These are phyloP conservation scores for Begonia loranthoides DNA, from an alignment of 306 rosid genomes.

Conservation along the genomic window DNA sequence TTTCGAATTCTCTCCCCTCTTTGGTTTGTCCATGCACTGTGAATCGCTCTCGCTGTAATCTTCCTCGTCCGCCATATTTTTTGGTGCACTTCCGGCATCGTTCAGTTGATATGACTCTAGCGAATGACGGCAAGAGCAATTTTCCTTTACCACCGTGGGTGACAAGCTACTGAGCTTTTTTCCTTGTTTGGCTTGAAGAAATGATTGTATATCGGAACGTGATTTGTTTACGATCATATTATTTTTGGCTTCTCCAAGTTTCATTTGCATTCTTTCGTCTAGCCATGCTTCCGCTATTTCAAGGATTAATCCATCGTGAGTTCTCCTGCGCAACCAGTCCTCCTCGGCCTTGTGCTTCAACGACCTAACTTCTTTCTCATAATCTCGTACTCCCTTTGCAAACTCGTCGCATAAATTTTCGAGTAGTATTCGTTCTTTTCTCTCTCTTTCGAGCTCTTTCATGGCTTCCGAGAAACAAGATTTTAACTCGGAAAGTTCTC, in stretches of 20 bases:
- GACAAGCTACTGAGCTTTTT: background rate
- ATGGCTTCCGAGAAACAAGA: constrained; percentile 36
- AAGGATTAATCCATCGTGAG: constrained; percentile 39
- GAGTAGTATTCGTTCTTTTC: constrained; percentile 45
- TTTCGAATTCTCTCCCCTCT: no score
- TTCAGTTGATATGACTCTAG: constrained; percentile 43
- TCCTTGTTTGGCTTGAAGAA: constrained; percentile 58
- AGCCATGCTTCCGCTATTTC: constrained; percentile 87
- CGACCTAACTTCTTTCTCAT: constrained; percentile 46
- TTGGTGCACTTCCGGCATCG: constrained; percentile 39
- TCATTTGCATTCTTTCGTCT: constrained; percentile 72
- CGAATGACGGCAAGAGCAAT: constrained; percentile 31
- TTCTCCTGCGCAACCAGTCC: constrained; percentile 17
- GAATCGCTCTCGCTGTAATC: constrained; percentile 24
- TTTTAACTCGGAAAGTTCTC: constrained; percentile 46
- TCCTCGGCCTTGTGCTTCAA: constrained; percentile 31
- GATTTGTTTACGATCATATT: constrained; percentile 52
- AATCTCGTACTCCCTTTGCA: constrained; percentile 58
- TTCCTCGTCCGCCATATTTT: constrained; percentile 21
- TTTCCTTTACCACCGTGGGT: constrained; percentile 18
- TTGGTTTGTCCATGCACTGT: background rate
- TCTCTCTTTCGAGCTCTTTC: constrained; percentile 67
- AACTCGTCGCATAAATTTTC: constrained; percentile 78
- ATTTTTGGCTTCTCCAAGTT: constrained; percentile 5
- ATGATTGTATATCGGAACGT: constrained; percentile 62